Evolutionary conservation across 352 stramenopile genomes (phyloP).

Genomic region (Pythium brachiatum): DNA sequence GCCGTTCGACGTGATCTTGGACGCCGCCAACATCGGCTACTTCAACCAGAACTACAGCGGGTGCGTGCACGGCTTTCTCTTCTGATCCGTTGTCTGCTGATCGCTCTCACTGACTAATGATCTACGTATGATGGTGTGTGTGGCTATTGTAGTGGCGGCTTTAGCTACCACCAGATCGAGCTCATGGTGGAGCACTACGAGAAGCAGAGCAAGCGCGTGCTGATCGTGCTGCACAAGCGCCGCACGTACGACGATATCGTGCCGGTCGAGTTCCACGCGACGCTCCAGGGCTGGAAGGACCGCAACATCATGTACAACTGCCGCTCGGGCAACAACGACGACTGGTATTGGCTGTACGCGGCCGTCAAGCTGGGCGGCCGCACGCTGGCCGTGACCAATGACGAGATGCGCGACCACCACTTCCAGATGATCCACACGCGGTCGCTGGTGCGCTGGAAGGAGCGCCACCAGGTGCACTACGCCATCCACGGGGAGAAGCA

Average conservation of each 20-base stretch:
- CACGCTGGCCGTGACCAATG: conserved; percentile 94
- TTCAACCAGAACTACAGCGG: conserved; percentile 96
- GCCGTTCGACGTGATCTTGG: conserved; percentile 93
- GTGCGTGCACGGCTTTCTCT: conserved; percentile 27
- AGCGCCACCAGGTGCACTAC: conserved; percentile 95
- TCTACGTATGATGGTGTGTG: neutral
- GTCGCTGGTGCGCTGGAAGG: conserved; percentile 96
- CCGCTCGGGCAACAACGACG: conserved; percentile 96
- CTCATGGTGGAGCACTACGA: conserved; percentile 91
- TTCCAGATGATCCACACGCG: conserved; percentile 98
- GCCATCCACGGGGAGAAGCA: conserved; percentile 44
- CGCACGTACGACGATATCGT: conserved; percentile 91
- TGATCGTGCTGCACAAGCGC: conserved; percentile 95
- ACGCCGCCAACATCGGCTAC: conserved; percentile 98
- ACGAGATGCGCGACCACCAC: conserved; percentile 99
- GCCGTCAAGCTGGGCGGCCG: conserved; percentile 81
- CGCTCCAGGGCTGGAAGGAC: conserved; percentile 77
- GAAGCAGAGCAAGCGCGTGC: conserved; percentile 77
- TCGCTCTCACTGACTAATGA: conserved; percentile 1
- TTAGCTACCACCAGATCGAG: conserved; percentile 96
- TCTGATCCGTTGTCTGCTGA: neutral
- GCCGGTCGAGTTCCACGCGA: conserved; percentile 59
- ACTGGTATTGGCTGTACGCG: conserved; percentile 99
- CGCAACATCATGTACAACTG: conserved; percentile 91
- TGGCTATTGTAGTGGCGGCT: conserved; percentile 61